Evolutionary conservation across 352 stramenopile genomes (phyloP).

Genomic region (Globisporangium viniferum): DNA sequence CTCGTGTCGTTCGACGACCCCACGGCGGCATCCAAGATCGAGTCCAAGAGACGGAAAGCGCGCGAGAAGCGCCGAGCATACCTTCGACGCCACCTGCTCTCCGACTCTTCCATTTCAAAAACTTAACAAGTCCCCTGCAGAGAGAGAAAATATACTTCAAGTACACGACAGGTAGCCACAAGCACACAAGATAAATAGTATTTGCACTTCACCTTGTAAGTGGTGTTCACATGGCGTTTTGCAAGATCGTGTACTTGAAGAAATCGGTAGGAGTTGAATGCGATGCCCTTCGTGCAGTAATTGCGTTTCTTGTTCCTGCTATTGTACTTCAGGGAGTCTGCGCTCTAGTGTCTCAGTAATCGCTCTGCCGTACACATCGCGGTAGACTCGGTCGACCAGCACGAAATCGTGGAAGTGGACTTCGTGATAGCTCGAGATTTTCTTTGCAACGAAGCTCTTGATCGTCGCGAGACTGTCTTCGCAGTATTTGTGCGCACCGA

Average conservation of each 20-base stretch:
- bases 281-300: background rate
- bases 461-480: conserved; percentile 19
- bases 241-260: background rate
- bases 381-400: conserved; percentile 6
- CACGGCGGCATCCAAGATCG: conserved; percentile 49
- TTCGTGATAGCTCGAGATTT: background rate
- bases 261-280: background rate
- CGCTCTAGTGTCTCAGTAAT: background rate
- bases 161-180: background rate
- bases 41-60: conserved; percentile 36
- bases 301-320: background rate
- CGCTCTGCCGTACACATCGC: conserved; percentile 8
- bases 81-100: conserved; percentile 1
- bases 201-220: background rate
- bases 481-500: conserved; percentile 14
- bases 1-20: conserved; percentile 64
- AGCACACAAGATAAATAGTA: background rate
- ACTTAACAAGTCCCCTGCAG: background rate
- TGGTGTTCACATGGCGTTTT: background rate
- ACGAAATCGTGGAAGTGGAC: background rate
- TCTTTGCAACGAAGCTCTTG: conserved; percentile 16
- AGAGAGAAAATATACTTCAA: background rate
- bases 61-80: conserved; percentile 21
- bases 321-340: background rate
- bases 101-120: background rate